These are phyloP conservation scores for Ceratocystis albifundus DNA, from an alignment of 2,329 filamentous ascomycete species.

Conservation along the genomic window DNA sequence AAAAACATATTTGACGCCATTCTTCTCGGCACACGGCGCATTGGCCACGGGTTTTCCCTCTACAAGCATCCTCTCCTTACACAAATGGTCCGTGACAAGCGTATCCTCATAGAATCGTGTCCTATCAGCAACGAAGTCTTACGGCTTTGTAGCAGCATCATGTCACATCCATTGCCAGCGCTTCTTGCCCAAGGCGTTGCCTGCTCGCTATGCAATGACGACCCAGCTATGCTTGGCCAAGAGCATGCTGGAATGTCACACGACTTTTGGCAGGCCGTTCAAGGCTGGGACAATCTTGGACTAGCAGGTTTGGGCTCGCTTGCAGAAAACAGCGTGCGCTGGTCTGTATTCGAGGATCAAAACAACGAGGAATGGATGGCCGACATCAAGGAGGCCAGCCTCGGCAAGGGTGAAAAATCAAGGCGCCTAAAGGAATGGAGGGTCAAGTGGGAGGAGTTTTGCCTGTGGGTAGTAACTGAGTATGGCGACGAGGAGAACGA, in stretches of 20 bases:
- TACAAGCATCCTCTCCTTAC: slow-evolving; percentile 86
- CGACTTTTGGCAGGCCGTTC: slow-evolving; percentile 87
- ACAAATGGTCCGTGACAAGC: slow-evolving; percentile 78
- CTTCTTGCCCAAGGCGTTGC: slow-evolving; percentile 74
- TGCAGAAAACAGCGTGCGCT: slow-evolving; percentile 85
- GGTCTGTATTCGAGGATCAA: slow-evolving; percentile 80
- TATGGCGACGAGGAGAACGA: slow-evolving; percentile 39
- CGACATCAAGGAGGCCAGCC: slow-evolving; percentile 60
- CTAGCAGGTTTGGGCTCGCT: slow-evolving; percentile 74
- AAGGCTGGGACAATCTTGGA: slow-evolving; percentile 85
- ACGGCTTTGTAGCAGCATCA: slow-evolving; percentile 62
- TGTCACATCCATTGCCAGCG: slow-evolving; percentile 69
- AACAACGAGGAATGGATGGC: slow-evolving; percentile 56
- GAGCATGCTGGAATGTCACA: slow-evolving; percentile 72
- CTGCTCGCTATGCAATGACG: slow-evolving; percentile 79
- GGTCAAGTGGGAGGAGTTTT: slow-evolving; percentile 77
- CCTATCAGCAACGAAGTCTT: slow-evolving; percentile 85
- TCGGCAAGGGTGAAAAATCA: slow-evolving; percentile 60
- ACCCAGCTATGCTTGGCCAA: slow-evolving; percentile 79
- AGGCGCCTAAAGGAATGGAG: slow-evolving; percentile 66
- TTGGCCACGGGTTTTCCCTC: slow-evolving; percentile 79
- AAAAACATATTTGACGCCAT: slow-evolving; percentile 80
- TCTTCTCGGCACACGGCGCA: slow-evolving; percentile 72
- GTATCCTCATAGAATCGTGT: slow-evolving; percentile 79
- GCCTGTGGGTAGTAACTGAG: slow-evolving; percentile 76